Evolutionary conservation across 176 grass and related monocot genomes (phyloP), one percentile per base, ranked within the genome.

Genomic region (Ananas comosus): DNA sequence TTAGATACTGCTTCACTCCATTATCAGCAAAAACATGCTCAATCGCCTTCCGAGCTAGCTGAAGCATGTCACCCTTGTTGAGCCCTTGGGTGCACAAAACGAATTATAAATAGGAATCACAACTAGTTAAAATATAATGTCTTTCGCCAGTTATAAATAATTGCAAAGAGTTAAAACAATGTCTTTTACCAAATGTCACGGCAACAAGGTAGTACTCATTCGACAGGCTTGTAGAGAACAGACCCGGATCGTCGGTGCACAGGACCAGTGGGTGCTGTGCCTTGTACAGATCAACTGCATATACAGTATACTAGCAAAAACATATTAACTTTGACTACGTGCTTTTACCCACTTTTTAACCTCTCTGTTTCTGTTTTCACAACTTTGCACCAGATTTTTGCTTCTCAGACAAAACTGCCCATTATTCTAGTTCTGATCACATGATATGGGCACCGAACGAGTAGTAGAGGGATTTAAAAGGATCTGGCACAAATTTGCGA

Each of bases 231-330:
- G 93, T 97, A 0, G 89, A 97, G 52, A 92, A 92, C 23, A 97
- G 52, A 7, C 93, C 89, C 47, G 65, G 77, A 81, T 97, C 93
- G 72, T 97, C 89, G 0, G 93, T 97, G 74, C 93, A 97, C 12
- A 97, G 49, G 53, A 84, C 83, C 48, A 97, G 2, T 16, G 89
- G 93, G 78, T 97, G 86, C 59, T 87, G 73, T 50, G 72, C 59
- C 25, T 90, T 92, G 70, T 92, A 97, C 4, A 97, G 84, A 69
- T 97, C 84, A 50, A 66, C 93, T 97, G 82, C 74, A 88, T 50
- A 63, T 13, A 57, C 16, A 29, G 22, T 69, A 33, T 48, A 81
- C 48, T 11, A 72, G 33, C 9, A 23, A 49, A 10, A 21, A 74
- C 65, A 24, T 14, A 49, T 86, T 58, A 57, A 64, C 53, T n/a